Evolutionary conservation across 1,284 basidiomycete species (phyloP), one percentile per base, ranked within the genome.

Genomic region (Ustilago sp.): DNA sequence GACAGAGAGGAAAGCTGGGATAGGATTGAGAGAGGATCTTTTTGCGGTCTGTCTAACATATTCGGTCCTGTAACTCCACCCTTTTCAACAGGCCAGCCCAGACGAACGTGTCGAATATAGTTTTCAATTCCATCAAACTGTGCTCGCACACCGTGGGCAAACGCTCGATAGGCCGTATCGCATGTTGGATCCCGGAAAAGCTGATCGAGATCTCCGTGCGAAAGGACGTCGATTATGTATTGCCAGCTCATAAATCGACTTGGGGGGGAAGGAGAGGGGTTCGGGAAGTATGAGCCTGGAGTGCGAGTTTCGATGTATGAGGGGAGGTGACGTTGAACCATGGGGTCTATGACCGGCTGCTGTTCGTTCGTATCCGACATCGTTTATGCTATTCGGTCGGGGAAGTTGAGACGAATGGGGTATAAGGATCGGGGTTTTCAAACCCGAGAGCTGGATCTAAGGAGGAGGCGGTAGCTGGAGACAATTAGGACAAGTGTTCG

Each of bases 201-300:
- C 28, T 79, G 57, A 54, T 80, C 78, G 12, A 83, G 63, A 66
- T 83, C 79, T 31, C 80, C 81, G 9, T 59, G 51, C 15, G 67
- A 59, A 8, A 78, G 62, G 8, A 72, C 41, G 3, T 57, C 15
- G 28, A 64, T 32, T 17, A 78, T 57, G 63, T 72, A 72, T 1
- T 50, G 4, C 75, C 75, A 77, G 3, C 68, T 66, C 75, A 77
- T 74, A 23, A 73, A 68, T 4, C 35, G 47, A 4, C 58, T 60
- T 0, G 61, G 58, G 8, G 38, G 45, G 17, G 36, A 35, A 9
- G 61, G 55, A 11, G 57, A 41, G 4, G 64, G 65, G 43, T 64
- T 63, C 8, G 70, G 70, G n/a, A 73, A 73, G 58, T 51, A 75
- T 23, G 41, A 54, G 11, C 64, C 68, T 3, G 64, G 61, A 17